phyloP scores from a whole-genome alignment of 192 early-diverging fungal genomes.

The Chytriomyces confervae region DNA sequence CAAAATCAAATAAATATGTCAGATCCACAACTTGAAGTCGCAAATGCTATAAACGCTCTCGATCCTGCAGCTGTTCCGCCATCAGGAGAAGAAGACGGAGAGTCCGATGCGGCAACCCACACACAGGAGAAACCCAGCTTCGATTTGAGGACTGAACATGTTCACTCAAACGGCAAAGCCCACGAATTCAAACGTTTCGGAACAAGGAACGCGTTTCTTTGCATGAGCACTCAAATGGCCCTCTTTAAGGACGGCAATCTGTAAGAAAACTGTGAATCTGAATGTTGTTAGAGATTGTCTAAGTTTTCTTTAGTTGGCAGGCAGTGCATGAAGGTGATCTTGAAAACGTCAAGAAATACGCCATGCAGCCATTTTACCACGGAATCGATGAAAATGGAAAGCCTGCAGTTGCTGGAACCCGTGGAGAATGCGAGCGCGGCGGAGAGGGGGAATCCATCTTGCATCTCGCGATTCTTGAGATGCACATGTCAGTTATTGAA shows the following conservation, averaged over 20 bases:
- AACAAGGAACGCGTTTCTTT: background rate
- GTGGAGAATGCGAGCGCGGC: conserved; percentile 1
- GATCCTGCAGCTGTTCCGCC: too few species aligned
- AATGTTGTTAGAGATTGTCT: background rate
- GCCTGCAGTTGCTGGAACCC: background rate
- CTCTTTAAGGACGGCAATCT: conserved; percentile 13
- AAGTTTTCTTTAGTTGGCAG: conserved; percentile 4
- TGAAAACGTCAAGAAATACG: background rate
- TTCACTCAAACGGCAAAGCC: too few species aligned
- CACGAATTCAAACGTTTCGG: conserved; percentile 12
- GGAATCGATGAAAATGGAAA: background rate
- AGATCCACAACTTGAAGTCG: too few species aligned
- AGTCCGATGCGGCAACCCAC: too few species aligned
- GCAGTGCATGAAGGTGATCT: background rate
- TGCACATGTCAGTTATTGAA: background rate
- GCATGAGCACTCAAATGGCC: background rate
- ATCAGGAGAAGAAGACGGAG: too few species aligned
- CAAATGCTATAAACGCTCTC: too few species aligned
- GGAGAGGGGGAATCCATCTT: conserved; percentile 19
- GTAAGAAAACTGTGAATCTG: background rate
- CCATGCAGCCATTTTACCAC: background rate
- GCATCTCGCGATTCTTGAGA: conserved; percentile 8
- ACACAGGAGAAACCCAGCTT: too few species aligned
- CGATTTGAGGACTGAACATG: too few species aligned
- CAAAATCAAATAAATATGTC: too few species aligned